Conservation (phyloP, 2,329 filamentous ascomycete genomes). For the Thelonectria olida region DNA sequence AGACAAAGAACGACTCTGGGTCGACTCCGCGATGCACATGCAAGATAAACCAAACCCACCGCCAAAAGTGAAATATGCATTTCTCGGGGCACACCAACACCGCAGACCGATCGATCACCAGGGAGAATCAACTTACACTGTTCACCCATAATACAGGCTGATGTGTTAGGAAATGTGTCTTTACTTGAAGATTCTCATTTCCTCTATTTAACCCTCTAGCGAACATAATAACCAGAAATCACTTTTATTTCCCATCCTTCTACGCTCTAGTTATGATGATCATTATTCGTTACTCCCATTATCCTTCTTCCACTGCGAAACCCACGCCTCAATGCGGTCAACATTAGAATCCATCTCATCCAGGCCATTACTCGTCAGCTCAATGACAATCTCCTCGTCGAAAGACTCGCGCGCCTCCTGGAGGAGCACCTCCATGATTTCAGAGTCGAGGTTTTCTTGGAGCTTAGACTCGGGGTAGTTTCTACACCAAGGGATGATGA, state of each 20-base stretch:
- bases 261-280: background rate
- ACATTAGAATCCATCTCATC: conserved; percentile 92
- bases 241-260: background rate
- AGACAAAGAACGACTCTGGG: background rate
- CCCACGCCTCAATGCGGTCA: conserved; percentile 83
- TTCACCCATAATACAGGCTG: background rate
- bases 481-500: conserved; percentile 48
- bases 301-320: conserved; percentile 82
- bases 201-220: too few relatives aligned
- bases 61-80: conserved; percentile 7
- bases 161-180: too few relatives aligned
- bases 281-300: conserved; percentile 59
- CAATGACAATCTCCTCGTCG: conserved; percentile 86
- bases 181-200: background rate
- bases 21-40: background rate
- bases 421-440: conserved; percentile 95
- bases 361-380: conserved; percentile 81
- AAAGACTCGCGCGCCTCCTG: conserved; percentile 91
- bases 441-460: conserved; percentile 94
- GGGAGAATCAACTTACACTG: background rate
- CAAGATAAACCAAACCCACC: background rate
- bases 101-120: background rate
- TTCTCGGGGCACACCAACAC: conserved; percentile 11
- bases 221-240: background rate
- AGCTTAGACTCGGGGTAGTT: conserved; percentile 88